These are phyloP conservation scores for Fusarium illudens DNA, from an alignment of 2,329 filamentous ascomycete genomes.

Conservation along the genomic window DNA sequence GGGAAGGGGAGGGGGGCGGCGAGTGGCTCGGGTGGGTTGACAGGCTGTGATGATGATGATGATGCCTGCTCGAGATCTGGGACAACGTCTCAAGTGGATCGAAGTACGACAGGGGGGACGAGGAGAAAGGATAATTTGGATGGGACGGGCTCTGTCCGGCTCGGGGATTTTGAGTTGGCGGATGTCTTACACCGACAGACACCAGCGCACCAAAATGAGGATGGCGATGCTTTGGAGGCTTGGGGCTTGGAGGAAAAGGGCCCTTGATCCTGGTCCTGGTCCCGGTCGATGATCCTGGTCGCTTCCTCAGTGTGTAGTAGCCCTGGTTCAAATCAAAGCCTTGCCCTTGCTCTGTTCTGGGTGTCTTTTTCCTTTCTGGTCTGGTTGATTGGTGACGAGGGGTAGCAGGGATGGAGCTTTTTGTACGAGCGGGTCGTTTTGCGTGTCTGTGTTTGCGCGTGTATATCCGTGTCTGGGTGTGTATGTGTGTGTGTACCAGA, in stretches of 20 bases:
- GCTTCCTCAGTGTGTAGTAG: slow-evolving; percentile 13
- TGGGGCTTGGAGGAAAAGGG: slow-evolving; percentile 12
- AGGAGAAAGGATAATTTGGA: slow-evolving; percentile 13
- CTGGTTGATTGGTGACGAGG: slow-evolving; percentile 28
- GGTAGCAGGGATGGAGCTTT: slow-evolving; percentile 24
- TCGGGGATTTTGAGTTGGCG: slow-evolving; percentile 40
- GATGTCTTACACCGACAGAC: slow-evolving; percentile 37
- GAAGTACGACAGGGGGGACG: slow-evolving; percentile 28
- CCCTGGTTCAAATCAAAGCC: slow-evolving; percentile 7
- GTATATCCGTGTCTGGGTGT: slow-evolving; percentile 5
- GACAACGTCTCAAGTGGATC: slow-evolving; percentile 40
- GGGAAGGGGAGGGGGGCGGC: slow-evolving; percentile 10
- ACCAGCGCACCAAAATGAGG: slow-evolving; percentile 1
- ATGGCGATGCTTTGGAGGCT: slow-evolving; percentile 16
- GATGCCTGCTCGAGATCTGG: slow-evolving; percentile 40
- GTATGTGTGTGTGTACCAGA: not conserved
- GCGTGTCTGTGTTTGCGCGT: not conserved
- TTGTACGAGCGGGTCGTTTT: not conserved
- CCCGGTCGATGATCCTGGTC: slow-evolving; percentile 10
- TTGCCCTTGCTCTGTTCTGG: slow-evolving; percentile 29
- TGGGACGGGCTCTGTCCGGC: slow-evolving; percentile 19
- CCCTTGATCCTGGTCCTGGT: slow-evolving; percentile 19
- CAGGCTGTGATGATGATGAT: slow-evolving; percentile 31
- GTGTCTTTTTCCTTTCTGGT: slow-evolving; percentile 29
- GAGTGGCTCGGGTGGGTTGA: slow-evolving; percentile 32